Base-by-base conservation (phyloP, 345 rosid genomes). In the Dipteronia sinensis region DNA sequence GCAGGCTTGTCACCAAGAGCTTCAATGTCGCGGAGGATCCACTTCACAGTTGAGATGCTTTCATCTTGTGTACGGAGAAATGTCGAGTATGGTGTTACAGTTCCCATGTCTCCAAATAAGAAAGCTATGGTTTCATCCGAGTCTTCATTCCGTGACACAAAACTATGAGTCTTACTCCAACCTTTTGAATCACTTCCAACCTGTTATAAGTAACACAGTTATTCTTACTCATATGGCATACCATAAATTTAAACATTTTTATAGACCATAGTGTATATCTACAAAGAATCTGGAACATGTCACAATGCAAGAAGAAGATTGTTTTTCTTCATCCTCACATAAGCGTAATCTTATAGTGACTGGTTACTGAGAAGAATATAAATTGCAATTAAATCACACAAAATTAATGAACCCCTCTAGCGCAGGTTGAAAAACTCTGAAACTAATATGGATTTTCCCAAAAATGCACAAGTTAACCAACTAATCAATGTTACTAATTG, bases 81-180 rank as follows among this genome's bases (percentile, higher is more conserved):
- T 27, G 99, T 95, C 1, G 71, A 65, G 78, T 93, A 93, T 25
- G 97, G 98, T 44, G 98, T 86, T 11, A 89, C 80, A 76, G 94
- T 83, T 69, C 98, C 98, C 98, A 95, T 92, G 77, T 93, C 98
- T 38, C 99, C 99, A 75, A 90, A 92, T 77, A 95, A 75, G 84
- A 95, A 95, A 25, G 97, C 98, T 78, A 84, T 20, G 0, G 96
- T 86, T 72, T 90, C 91, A 1, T 89, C 83, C 0, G 94, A 90
- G 4, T 80, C 78, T 25, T 79, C 82, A 40, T 87, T 79, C 72
- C 93, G 69, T 0, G 99, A 90, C 47, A 92, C 85, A 81, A 95
- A 95, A 80, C 93, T 93, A 62, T 63, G 80, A 22, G 87, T 85
- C 44, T 80, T 40, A 69, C 94, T 92, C 97, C 98, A 95, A 70